Conservation (phyloP, 2,329 filamentous ascomycete species). For the Thielaviopsis cerberus region DNA sequence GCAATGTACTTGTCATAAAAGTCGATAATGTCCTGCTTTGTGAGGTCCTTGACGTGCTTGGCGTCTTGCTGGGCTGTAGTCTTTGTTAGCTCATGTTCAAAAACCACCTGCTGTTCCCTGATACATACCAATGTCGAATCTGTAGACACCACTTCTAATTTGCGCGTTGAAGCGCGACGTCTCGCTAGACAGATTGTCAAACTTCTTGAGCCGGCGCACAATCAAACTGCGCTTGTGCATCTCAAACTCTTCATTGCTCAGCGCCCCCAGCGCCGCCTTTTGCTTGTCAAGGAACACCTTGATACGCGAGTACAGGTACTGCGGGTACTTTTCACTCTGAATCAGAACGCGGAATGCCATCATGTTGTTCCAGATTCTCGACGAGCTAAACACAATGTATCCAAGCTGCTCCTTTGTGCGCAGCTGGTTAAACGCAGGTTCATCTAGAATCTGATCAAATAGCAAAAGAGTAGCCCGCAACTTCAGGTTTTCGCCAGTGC, state of each 20-base stretch:
- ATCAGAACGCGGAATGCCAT: slow-evolving; percentile 79
- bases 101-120: background rate
- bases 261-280: slow-evolving; percentile 45
- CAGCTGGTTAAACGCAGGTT: slow-evolving; percentile 85
- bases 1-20: slow-evolving; percentile 65
- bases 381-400: slow-evolving; percentile 82
- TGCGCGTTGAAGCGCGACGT: slow-evolving; percentile 58
- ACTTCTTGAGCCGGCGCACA: slow-evolving; percentile 69
- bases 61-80: slow-evolving; percentile 54
- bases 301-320: slow-evolving; percentile 73
- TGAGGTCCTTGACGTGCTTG: slow-evolving; percentile 50
- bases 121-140: slow-evolving; percentile 64
- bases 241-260: slow-evolving; percentile 73
- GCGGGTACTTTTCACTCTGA: slow-evolving; percentile 71
- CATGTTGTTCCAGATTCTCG: slow-evolving; percentile 52
- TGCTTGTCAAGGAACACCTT: slow-evolving; percentile 63
- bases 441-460: slow-evolving; percentile 75
- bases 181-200: slow-evolving; percentile 82
- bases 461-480: slow-evolving; percentile 62
- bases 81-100: background rate
- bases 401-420: slow-evolving; percentile 94
- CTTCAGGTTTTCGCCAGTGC: slow-evolving; percentile 47
- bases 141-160: slow-evolving; percentile 69
- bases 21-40: slow-evolving; percentile 58
- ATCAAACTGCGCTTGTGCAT: slow-evolving; percentile 78